These are phyloP conservation scores for Amanita subjunquillea DNA, from an alignment of 768 basidiomycete species.

Conservation along the genomic window DNA sequence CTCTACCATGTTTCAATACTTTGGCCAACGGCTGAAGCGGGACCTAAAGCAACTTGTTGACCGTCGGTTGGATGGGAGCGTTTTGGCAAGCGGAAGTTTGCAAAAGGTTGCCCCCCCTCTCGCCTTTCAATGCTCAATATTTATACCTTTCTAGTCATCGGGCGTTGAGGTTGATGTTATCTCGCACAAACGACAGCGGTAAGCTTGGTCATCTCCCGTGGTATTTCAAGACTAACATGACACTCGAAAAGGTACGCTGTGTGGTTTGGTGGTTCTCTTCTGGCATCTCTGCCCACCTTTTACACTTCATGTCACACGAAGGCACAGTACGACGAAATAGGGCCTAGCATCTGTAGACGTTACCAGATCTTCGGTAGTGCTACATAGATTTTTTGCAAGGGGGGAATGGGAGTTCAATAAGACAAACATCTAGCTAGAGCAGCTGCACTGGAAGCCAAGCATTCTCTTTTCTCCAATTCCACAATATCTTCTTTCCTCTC, in stretches of 20 bases:
- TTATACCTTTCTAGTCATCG: conserved; percentile 55
- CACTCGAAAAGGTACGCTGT: conserved; percentile 63
- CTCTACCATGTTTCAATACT: conserved; percentile 99
- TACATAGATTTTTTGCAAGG: conserved; percentile 31
- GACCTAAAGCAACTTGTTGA: conserved; percentile 94
- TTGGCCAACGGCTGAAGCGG: conserved; percentile 92
- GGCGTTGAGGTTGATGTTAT: conserved; percentile 98
- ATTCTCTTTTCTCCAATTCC: conserved; percentile 64
- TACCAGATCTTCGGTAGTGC: conserved; percentile 93
- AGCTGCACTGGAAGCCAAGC: conserved; percentile 91
- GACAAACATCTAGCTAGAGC: conserved; percentile 53
- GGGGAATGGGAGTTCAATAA: neutral
- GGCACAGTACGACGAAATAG: conserved; percentile 89
- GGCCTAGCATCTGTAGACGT: conserved; percentile 84
- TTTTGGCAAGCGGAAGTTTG: conserved; percentile 58
- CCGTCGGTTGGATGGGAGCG: conserved; percentile 73
- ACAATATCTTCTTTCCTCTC: conserved; percentile 69
- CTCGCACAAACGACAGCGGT: conserved; percentile 95
- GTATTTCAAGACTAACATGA: conserved; percentile 6
- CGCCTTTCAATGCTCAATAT: neutral
- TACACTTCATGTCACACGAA: conserved; percentile 91
- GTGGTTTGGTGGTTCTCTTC: conserved; percentile 94
- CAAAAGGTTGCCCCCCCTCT: conserved; percentile 43
- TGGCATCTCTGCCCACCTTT: conserved; percentile 93
- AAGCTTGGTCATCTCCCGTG: conserved; percentile 10